Evolutionary conservation across 1,284 basidiomycete species (phyloP), one percentile per base, ranked within the genome.

Genomic region (Austroboletus niveus): DNA sequence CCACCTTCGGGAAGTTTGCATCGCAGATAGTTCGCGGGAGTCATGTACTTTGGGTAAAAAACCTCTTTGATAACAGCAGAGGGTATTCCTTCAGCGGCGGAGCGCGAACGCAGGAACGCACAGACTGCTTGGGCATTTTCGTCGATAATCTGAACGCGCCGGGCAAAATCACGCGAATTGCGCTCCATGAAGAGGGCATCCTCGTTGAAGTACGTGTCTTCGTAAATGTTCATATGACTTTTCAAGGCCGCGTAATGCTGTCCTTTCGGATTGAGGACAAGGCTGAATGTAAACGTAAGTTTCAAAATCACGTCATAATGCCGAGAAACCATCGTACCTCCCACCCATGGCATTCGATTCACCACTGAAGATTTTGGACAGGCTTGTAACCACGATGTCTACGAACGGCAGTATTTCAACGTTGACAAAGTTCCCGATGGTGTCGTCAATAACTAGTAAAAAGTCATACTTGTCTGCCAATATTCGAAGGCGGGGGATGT

Each of bases 331-430:
- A 69, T 27, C 81, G 46, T 61, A 94, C 93, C 89, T 90, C 60
- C 96, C 96, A 48, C 96, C 96, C 96, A 99, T 98, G 51, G 96
- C 94, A 64, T 99, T 99, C 31, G 87, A 83, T 53, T 93, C 90
- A 3, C 96, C 96, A 55, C 92, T 94, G 72, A 99, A 99, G 24
- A 99, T 81, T 74, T 99, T 99, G 43, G 92, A 92, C 63, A 99
- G 72, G 68, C 92, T 95, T 62, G 91, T 94, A 47, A 90, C 95
- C n/a, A 98, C 85, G 29, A 99, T 82, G 70, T 99, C 97, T 2
- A 89, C 92, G 58, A 85, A 92, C 5, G 88, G 88, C 5, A 97
- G 75, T 6, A 97, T 90, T 62, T 97, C 89, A 42, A 99, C 94
- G 61, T 99, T 99, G 59, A 94, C 82, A 62, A 97, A 96, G 69